Conservation (phyloP, 257 asterid species). For the Nicotiana otophora region DNA sequence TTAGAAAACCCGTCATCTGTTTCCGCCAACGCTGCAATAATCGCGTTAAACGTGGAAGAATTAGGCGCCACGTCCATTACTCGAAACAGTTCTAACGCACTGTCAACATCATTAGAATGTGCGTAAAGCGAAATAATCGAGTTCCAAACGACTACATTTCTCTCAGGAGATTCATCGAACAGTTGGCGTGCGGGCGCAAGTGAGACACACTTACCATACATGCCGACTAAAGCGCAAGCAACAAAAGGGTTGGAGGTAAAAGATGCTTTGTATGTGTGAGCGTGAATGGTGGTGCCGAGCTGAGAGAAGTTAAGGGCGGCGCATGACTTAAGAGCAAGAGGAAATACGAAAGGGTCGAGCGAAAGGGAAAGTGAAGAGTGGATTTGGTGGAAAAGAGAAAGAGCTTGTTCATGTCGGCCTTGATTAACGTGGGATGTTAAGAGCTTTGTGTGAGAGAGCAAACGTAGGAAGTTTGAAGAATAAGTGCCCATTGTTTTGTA, state of each 20-base stretch:
- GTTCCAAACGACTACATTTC: slow-evolving; percentile 46
- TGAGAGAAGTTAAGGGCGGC: slow-evolving; percentile 23
- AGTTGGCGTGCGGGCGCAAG: slow-evolving; percentile 27
- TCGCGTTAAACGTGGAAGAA: slow-evolving; percentile 31
- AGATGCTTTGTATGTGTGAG: slow-evolving; percentile 20
- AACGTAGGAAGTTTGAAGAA: slow-evolving; percentile 37
- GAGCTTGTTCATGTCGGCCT: slow-evolving; percentile 40
- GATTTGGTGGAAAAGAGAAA: slow-evolving; percentile 31
- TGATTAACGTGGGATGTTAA: slow-evolving; percentile 39
- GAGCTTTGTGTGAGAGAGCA: slow-evolving; percentile 36
- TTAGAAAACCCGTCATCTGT: slow-evolving; percentile 22
- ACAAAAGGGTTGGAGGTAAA: slow-evolving; percentile 37
- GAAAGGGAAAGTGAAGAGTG: slow-evolving; percentile 29
- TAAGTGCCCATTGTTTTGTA: slow-evolving; percentile 15
- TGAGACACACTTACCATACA: slow-evolving; percentile 43
- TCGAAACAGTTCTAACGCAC: slow-evolving; percentile 30
- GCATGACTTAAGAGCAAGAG: slow-evolving; percentile 44
- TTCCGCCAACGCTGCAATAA: slow-evolving; percentile 34
- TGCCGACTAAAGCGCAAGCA: slow-evolving; percentile 32
- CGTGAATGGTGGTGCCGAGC: slow-evolving; percentile 34
- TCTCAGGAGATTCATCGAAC: slow-evolving; percentile 34
- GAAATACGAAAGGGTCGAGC: slow-evolving; percentile 40
- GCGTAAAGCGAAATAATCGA: slow-evolving; percentile 37
- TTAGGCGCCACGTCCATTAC: slow-evolving; percentile 34
- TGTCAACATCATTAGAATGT: slow-evolving; percentile 19